Conservation (phyloP, 2,329 filamentous ascomycete species). For the Xylaria sp. region DNA sequence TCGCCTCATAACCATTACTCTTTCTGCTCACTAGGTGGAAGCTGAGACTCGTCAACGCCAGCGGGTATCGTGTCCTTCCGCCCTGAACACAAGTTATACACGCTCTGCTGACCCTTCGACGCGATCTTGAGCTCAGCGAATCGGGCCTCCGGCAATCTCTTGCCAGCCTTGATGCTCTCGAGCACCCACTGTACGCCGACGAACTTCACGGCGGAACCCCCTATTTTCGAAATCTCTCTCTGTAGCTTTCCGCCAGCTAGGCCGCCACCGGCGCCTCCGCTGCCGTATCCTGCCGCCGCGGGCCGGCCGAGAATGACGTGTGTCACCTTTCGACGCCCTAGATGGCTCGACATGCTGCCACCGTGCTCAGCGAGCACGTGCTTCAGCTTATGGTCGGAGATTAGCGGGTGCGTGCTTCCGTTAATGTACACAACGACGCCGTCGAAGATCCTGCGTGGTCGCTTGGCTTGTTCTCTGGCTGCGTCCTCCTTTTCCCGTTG, state of each 20-base stretch:
- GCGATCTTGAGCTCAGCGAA: slow-evolving; percentile 75
- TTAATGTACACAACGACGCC: slow-evolving; percentile 85
- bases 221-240: slow-evolving; percentile 75
- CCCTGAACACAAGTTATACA: slow-evolving; percentile 63
- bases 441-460: slow-evolving; percentile 68
- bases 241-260: slow-evolving; percentile 83
- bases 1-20: neutral
- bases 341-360: slow-evolving; percentile 74
- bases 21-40: slow-evolving; percentile 33
- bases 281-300: slow-evolving; percentile 48
- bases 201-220: slow-evolving; percentile 79
- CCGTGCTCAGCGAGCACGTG: slow-evolving; percentile 80
- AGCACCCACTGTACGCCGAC: slow-evolving; percentile 86
- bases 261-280: slow-evolving; percentile 74
- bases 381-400: slow-evolving; percentile 90
- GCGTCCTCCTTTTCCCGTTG: slow-evolving; percentile 52
- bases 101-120: slow-evolving; percentile 70
- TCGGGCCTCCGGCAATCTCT: slow-evolving; percentile 77
- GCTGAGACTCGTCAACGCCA: slow-evolving; percentile 17
- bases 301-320: slow-evolving; percentile 83
- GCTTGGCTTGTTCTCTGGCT: slow-evolving; percentile 58
- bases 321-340: slow-evolving; percentile 80
- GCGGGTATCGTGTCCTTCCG: slow-evolving; percentile 33
- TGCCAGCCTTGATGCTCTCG: slow-evolving; percentile 83
- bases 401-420: slow-evolving; percentile 81